A percentile compares a stretch with the other conserved stretches of the same genome.
phyloP scores from a whole-genome alignment of 1,139 yeast genomes.

The Pichia sp. region DNA sequence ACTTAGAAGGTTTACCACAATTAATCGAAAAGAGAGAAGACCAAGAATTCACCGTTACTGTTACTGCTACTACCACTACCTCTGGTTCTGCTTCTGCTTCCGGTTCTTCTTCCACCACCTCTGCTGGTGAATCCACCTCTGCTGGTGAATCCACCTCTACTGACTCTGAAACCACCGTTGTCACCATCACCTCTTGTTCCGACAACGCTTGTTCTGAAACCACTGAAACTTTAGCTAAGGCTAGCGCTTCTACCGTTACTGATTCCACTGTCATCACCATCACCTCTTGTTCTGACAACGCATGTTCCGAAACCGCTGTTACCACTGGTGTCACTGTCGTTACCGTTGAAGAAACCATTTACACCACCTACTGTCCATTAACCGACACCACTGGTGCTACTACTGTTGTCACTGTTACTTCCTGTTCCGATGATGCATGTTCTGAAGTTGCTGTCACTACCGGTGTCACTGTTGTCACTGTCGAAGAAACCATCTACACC shows the following conservation, averaged over 20 bases:
- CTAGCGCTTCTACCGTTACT: slow-evolving; percentile 13
- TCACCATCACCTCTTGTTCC: slow-evolving; percentile 41
- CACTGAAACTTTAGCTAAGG: slow-evolving; percentile 5
- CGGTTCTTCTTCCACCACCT: slow-evolving; percentile 15
- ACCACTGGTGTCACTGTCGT: slow-evolving; percentile 45
- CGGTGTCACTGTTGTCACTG: slow-evolving; percentile 43
- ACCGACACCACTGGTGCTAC: slow-evolving; percentile 14
- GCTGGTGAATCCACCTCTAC: slow-evolving; percentile 9
- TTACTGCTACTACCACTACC: slow-evolving; percentile 22
- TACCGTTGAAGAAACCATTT: slow-evolving; percentile 35
- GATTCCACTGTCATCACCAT: slow-evolving; percentile 26
- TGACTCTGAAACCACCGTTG: slow-evolving; percentile 12
- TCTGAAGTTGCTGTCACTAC: slow-evolving; percentile 40
- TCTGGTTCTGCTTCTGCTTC: slow-evolving; percentile 12
- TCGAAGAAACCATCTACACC: slow-evolving; percentile 36
- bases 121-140: no score
- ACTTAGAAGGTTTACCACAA: slow-evolving; percentile 18
- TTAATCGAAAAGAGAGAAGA: slow-evolving; percentile 22
- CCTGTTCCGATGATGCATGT: slow-evolving; percentile 44
- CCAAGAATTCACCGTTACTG: slow-evolving; percentile 24
- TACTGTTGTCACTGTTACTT: slow-evolving; percentile 36
- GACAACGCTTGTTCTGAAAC: slow-evolving; percentile 17
- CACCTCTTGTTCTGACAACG: slow-evolving; percentile 45
- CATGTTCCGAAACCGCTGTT: slow-evolving; percentile 39
- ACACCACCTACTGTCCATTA: slow-evolving; percentile 48